These are phyloP conservation scores for Candida alai DNA, from an alignment of 805 yeast species.

Conservation along the genomic window DNA sequence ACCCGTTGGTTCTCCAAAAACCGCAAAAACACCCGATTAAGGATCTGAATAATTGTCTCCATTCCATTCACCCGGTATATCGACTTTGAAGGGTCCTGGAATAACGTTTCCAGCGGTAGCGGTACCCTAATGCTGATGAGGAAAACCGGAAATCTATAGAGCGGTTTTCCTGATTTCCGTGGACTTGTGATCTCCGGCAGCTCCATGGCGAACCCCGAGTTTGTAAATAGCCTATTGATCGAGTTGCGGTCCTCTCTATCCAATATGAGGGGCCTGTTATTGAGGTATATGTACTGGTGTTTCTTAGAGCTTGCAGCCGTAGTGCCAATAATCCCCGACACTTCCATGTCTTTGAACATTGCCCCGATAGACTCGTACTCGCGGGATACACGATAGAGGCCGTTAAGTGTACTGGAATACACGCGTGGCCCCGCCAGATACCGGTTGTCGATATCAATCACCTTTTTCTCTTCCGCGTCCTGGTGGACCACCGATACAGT, in stretches of 20 bases:
- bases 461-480: constrained; percentile 5
- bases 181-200: background rate
- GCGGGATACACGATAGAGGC: constrained; percentile 6
- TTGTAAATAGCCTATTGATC: constrained; percentile 21
- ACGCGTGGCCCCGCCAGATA: background rate
- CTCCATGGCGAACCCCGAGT: constrained; percentile 18
- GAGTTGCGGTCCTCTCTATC: constrained; percentile 10
- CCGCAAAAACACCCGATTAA: constrained; percentile 6
- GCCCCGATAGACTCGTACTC: constrained; percentile 25
- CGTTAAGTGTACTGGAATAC: constrained; percentile 2
- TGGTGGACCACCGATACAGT: constrained; percentile 6
- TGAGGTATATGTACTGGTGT: constrained; percentile 45
- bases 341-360: constrained; percentile 18
- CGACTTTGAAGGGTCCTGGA: constrained; percentile 26
- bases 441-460: constrained; percentile 1
- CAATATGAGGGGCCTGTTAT: constrained; percentile 30
- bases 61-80: constrained; percentile 2
- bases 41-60: constrained; percentile 3
- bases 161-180: constrained; percentile 23
- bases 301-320: constrained; percentile 28
- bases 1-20: constrained; percentile 4
- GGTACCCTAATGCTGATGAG: constrained; percentile 29
- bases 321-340: constrained; percentile 39
- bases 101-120: constrained; percentile 26
- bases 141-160: constrained; percentile 34